Evolutionary conservation across 768 basidiomycete species (phyloP), one percentile per base, ranked within the genome.

Genomic region (Rhodosporidiobolus sp.): DNA sequence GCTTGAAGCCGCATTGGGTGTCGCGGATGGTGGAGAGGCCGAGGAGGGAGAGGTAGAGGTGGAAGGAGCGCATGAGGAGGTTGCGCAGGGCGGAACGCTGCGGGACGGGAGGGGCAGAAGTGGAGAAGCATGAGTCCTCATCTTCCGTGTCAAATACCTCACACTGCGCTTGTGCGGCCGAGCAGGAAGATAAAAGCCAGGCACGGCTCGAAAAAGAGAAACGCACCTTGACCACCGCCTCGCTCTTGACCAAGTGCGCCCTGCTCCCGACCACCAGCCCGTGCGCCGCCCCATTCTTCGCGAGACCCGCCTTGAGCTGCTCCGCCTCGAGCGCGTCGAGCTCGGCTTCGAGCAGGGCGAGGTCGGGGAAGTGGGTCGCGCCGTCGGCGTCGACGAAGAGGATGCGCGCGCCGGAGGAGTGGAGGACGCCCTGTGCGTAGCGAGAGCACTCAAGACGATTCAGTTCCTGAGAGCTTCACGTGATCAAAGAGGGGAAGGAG

Each of bases 1-100:
- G 86, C 80, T 97, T 97, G 87, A 97, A 97, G 45, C 94, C 94
- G 79, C 94, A 96, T 80, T 96, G 94, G 26, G 94, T 97, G 83
- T 96, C 94, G 34, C 91, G 87, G 71, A 95, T 90, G 78, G 92
- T 53, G 30, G 54, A 55, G 24, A 75, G 66, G 58, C 94, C 94
- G 43, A 95, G 88, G 57, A 95, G 86, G 48, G 89, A 88, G 16
- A 96, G 85, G 79, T 94, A 88, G 28, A 91, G 88, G 80, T 97
- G 94, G 69, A 97, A 86, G 8, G 89, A 90, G 78, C 95, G 89
- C 94, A 96, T 97, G 67, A 95, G 88, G 69, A 95, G 82, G 78
- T 96, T 97, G 45, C 94, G 90, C 28, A 95, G 81, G 55, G 89
- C 75, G 12, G 93, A 95, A 38, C 94, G 90, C 93, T 96, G 80